Conservation (phyloP, 2,329 filamentous ascomycete genomes). For the Arachnomyces sp. region DNA sequence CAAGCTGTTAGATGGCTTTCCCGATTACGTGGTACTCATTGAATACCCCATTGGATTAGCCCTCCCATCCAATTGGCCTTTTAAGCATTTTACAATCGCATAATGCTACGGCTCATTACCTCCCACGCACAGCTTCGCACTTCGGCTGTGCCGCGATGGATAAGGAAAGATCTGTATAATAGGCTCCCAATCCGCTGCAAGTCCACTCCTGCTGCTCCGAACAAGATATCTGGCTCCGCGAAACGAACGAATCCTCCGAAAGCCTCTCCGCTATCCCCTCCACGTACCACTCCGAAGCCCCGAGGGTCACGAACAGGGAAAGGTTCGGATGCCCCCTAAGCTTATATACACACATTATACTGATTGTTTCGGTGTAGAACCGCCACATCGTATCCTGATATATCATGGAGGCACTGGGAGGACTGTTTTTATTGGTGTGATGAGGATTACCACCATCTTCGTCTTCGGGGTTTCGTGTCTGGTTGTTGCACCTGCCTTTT, state of each 20-base stretch:
- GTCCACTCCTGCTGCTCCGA: constrained; percentile 18
- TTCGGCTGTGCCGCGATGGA: constrained; percentile 16
- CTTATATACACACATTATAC: not conserved
- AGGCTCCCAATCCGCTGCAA: constrained; percentile 22
- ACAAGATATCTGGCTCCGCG: constrained; percentile 6
- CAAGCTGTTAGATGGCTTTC: too few species aligned
- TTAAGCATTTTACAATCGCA: too few species aligned
- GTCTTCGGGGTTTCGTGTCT: constrained; percentile 58
- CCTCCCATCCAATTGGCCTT: too few species aligned
- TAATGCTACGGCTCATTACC: too few species aligned
- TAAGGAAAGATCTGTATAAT: constrained; percentile 20
- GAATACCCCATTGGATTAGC: too few species aligned
- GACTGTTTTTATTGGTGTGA: constrained; percentile 58
- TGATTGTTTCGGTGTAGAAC: constrained; percentile 17
- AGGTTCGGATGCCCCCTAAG: too few species aligned
- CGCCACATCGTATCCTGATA: constrained; percentile 50
- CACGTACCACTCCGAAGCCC: too few species aligned
- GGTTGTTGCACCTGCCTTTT: constrained; percentile 54
- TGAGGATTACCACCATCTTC: constrained; percentile 64
- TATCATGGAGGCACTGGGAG: constrained; percentile 65
- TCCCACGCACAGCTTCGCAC: constrained; percentile 22
- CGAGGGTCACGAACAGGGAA: too few species aligned
- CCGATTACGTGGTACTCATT: too few species aligned
- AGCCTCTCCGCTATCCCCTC: too few species aligned
- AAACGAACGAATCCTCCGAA: too few species aligned